Evolutionary conservation across 116 monocot genomes (phyloP).

Genomic region (Trichopus zeylanicus): DNA sequence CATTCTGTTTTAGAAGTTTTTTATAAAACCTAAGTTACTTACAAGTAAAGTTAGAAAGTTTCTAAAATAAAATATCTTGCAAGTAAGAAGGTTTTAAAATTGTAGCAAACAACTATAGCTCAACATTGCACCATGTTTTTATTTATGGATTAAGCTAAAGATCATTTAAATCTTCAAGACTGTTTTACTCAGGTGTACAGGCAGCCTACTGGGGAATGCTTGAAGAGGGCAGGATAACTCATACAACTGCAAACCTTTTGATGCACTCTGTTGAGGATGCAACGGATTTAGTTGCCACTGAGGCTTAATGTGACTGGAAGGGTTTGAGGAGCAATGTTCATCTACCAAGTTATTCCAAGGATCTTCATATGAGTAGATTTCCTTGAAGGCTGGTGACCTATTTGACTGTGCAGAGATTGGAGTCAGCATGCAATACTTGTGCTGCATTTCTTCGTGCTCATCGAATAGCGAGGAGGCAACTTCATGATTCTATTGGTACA

Average conservation of each 20-base stretch:
- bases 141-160: not conserved
- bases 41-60: too few species aligned
- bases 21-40: too few species aligned
- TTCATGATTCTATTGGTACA: constrained; percentile 89
- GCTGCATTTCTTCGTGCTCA: constrained; percentile 99
- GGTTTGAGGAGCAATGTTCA: constrained; percentile 72
- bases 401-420: constrained; percentile 86
- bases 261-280: constrained; percentile 97
- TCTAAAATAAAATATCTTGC: too few species aligned
- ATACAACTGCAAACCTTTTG: constrained; percentile 64
- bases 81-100: too few species aligned
- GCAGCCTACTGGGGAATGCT: constrained; percentile 98
- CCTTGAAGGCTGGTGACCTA: constrained; percentile 69
- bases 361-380: constrained; percentile 60
- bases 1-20: too few species aligned
- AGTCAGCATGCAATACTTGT: constrained; percentile 79
- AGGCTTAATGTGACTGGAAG: constrained; percentile 87
- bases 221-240: constrained; percentile 90
- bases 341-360: constrained; percentile 73
- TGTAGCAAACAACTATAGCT: too few species aligned
- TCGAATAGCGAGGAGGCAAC: constrained; percentile 74
- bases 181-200: constrained; percentile 64
- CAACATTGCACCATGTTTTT: too few species aligned
- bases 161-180: not conserved
- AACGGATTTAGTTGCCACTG: constrained; percentile 70